Evolutionary conservation across 768 basidiomycete genomes (phyloP), one percentile per base, ranked within the genome.

Genomic region (Phylloporus scabripes): DNA sequence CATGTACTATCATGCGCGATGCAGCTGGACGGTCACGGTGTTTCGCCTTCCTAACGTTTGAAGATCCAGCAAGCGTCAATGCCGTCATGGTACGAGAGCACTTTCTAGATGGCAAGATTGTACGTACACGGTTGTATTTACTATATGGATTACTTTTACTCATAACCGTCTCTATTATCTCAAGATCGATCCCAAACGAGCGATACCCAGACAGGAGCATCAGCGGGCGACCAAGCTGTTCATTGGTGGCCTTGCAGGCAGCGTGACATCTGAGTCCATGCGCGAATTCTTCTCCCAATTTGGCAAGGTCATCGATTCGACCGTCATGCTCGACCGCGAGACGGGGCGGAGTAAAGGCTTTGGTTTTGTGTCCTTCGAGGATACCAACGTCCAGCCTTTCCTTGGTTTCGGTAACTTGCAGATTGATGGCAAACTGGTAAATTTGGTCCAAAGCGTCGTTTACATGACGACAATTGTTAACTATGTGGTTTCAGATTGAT

Each of bases 171-270:
- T 42, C 7, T 3, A 34, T 46, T 64, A 15, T 44, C 17, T 45
- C 21, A 68, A 99, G 95, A 99, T 99, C 66, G 96, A 99, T 63
- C 96, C 96, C n/a, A 99, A 99, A 72, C 84, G 95, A 48, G 96
- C 96, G 2, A 96, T 98, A 56, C 96, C 96, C 9, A 80, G 94
- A 53, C 89, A 94, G 66, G 96, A 98, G 52, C 94, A 96, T 60
- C 86, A 90, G 55, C 79, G 88, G 10, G 90, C 91, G 9, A 92
- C 92, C 18, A 97, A 98, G 63, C 73, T 98, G 39, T 99, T 99
- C 65, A 94, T 99, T 29, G 95, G 96, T 38, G 92, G 94, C 18
- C 77, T 99, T 1, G 87, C 94, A 2, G 85, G 87, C 15, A 84
- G 83, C 48, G 93, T 97, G 29, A 97, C 93, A 5, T 91, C 90